Evolutionary conservation across 768 basidiomycete species (phyloP).

Genomic region (Mycena polygramma): DNA sequence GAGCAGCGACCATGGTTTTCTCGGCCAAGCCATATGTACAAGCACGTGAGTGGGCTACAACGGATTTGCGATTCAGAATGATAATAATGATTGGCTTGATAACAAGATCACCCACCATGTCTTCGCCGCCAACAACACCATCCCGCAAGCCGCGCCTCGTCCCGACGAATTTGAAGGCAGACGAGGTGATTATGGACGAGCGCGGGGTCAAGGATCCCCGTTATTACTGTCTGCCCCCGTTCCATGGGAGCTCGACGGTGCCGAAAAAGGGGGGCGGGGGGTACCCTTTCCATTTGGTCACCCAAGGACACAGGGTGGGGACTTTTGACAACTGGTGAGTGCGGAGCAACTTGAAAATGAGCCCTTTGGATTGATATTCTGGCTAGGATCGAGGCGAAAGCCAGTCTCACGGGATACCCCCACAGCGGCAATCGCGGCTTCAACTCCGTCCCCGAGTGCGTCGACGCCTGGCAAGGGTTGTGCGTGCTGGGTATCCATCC

Average conservation of each 20-base stretch:
- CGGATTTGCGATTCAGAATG: too few species aligned
- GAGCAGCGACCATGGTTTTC: not conserved
- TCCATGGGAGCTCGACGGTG: not conserved
- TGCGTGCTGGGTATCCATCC: slow-evolving; percentile 2
- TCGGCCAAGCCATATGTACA: too few species aligned
- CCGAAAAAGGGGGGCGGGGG: not conserved
- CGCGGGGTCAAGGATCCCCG: not conserved
- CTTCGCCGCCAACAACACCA: not conserved
- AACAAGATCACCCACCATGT: not conserved
- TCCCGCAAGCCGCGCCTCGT: not conserved
- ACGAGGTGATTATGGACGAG: slow-evolving; percentile 10
- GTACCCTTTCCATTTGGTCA: slow-evolving; percentile 1
- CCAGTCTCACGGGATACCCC: not conserved
- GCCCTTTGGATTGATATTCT: not conserved
- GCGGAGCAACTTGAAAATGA: too few species aligned
- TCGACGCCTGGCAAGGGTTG: slow-evolving; percentile 1
- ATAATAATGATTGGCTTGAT: too few species aligned
- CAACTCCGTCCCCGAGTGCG: not conserved
- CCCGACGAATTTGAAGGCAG: not conserved
- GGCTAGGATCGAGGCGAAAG: not conserved
- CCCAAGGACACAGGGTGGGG: not conserved
- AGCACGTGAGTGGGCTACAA: not conserved
- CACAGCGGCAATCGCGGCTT: not conserved
- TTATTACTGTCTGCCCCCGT: slow-evolving; percentile 9
- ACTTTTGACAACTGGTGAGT: not conserved